Evolutionary conservation across 2,329 filamentous ascomycete genomes (phyloP).

Genomic region (Nectriaceae sp.): DNA sequence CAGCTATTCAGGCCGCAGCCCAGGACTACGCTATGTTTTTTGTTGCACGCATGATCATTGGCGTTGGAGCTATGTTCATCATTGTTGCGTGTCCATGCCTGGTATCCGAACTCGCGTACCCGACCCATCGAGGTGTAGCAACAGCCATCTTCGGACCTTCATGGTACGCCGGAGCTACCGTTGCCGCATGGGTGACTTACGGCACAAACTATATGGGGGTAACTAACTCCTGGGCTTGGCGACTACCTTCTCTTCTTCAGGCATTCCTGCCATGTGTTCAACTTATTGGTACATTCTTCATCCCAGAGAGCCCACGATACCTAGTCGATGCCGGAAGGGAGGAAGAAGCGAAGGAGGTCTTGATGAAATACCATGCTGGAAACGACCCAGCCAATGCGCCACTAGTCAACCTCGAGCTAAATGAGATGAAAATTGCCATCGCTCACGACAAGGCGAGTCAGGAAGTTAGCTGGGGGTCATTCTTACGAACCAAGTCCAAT

Average conservation of each 20-base stretch:
- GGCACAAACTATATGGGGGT: not conserved
- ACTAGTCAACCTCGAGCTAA: constrained; percentile 10
- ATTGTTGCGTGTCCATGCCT: constrained; percentile 29
- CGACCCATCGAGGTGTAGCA: constrained; percentile 29
- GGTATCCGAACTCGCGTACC: constrained; percentile 33
- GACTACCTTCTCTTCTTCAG: constrained; percentile 50
- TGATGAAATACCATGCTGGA: constrained; percentile 11
- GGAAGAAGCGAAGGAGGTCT: constrained; percentile 4
- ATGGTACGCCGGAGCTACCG: constrained; percentile 11
- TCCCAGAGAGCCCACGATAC: constrained; percentile 12
- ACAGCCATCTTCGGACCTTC: constrained; percentile 31
- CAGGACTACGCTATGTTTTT: constrained; percentile 28
- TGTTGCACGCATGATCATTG: constrained; percentile 29
- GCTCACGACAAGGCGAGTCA: not conserved
- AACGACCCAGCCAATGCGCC: constrained; percentile 2
- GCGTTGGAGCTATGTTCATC: constrained; percentile 26
- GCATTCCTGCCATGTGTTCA: constrained; percentile 25
- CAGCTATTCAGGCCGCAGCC: constrained; percentile 29
- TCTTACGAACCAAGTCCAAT: constrained; percentile 9
- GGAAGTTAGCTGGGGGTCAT: not conserved
- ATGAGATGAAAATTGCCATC: constrained; percentile 14
- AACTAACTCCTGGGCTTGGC: constrained; percentile 42
- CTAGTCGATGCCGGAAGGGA: constrained; percentile 6
- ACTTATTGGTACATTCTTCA: constrained; percentile 6
- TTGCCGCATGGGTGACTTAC: constrained; percentile 4